Evolutionary conservation across 2,329 filamentous ascomycete genomes (phyloP), one percentile per base, ranked within the genome.

Genomic region (Fragosphaeria purpurea): DNA sequence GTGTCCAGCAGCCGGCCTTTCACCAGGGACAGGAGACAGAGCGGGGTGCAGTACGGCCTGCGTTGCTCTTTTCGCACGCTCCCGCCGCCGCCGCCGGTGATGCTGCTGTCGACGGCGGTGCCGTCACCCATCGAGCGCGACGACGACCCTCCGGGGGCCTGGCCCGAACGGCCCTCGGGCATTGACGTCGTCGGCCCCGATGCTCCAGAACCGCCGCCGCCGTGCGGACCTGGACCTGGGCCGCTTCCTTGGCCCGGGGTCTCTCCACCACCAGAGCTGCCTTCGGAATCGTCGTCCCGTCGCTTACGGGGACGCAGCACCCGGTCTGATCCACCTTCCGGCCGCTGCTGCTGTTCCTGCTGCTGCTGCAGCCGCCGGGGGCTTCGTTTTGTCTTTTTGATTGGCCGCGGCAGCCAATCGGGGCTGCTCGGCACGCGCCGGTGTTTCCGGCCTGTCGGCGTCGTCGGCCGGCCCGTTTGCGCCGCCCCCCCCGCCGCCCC

Each of bases 341-440:
- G 9, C 44, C 10, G 39, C 22, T 13, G 8, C 12, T 32, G 39
- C 22, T 13, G 8, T n/a, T 32, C 34, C 31, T 22, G 2, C 22
- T 22, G 22, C 22, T 22, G 22, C 22, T 22, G 2, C 22, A 22
- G 22, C 3, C 22, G 22, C 2, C 22, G 22, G 2, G 42, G 33
- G n/a, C 10, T 35, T 35, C 35, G n/a, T 31, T 34, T 32, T 5
- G 35, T 38, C 41, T 44, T 54, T 13, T 43, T 46, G 3, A 52
- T 22, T 2, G 42, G 45, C 2, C 10, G 9, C 6, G 53, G 53
- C 34, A 33, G 41, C 53, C 53, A 54, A 0, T 50, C 50, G 4
- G 47, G 50, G 13, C 35, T 44, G 47, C 47, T 52, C 8, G 53
- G 53, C 39, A 47, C 46, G 7, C 48, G 50, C 8, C 53, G 53